phyloP scores from a whole-genome alignment of 768 basidiomycete genomes.

The Omphalotus guepiniiformis region DNA sequence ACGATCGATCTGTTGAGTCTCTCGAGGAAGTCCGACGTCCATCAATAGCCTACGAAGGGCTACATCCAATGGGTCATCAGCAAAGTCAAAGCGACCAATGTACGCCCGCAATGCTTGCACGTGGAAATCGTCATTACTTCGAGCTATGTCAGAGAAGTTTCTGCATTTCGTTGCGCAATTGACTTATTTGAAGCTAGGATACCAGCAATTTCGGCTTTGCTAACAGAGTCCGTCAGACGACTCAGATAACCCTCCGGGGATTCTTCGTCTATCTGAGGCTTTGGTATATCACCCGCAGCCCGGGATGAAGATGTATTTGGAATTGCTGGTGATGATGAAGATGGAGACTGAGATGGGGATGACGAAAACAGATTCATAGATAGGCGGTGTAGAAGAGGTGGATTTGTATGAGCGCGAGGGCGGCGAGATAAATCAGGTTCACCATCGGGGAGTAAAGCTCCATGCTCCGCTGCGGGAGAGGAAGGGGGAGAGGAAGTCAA shows the following conservation, averaged over 20 bases:
- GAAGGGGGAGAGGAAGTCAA: slow-evolving; percentile 8
- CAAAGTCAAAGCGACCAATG: slow-evolving; percentile 75
- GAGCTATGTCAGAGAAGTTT: neutral
- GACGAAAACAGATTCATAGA: slow-evolving; percentile 62
- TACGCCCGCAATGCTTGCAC: slow-evolving; percentile 64
- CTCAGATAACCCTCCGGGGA: slow-evolving; percentile 65
- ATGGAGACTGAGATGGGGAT: slow-evolving; percentile 32
- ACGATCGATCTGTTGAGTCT: slow-evolving; percentile 98
- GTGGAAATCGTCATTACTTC: slow-evolving; percentile 71
- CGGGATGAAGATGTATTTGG: slow-evolving; percentile 37
- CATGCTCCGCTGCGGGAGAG: slow-evolving; percentile 13
- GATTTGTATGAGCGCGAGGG: slow-evolving; percentile 49
- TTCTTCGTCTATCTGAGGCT: slow-evolving; percentile 55
- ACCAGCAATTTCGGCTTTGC: slow-evolving; percentile 74
- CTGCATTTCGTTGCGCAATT: neutral
- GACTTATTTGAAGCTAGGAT: slow-evolving; percentile 78
- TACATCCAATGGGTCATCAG: slow-evolving; percentile 80
- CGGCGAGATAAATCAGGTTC: slow-evolving; percentile 19
- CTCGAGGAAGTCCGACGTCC: slow-evolving; percentile 86
- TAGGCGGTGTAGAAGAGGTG: slow-evolving; percentile 65
- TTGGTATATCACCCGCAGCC: slow-evolving; percentile 49
- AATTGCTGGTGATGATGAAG: slow-evolving; percentile 24
- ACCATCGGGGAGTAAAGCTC: slow-evolving; percentile 12
- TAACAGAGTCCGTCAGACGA: slow-evolving; percentile 59
- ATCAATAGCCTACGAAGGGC: slow-evolving; percentile 87